Evolutionary conservation across 2,329 filamentous ascomycete species (phyloP), one percentile per base, ranked within the genome.

Genomic region (Neopestalotiopsis sp.): DNA sequence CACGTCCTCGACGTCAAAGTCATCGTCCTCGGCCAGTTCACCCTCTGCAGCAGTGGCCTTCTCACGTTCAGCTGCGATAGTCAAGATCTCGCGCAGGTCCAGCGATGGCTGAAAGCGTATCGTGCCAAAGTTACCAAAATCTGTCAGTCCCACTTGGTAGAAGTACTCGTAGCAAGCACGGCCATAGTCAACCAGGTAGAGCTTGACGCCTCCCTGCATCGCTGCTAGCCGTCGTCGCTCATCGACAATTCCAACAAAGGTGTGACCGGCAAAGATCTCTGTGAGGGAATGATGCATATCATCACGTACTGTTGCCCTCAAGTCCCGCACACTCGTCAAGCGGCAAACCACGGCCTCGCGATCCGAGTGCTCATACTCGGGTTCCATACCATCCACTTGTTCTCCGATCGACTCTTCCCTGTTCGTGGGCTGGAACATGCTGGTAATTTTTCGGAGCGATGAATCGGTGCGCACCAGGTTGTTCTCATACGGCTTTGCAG

Each of bases 111-210:
- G 88, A 75, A 99, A 94, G 12, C 89, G 90, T 69, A 99, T 94
- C 28, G 85, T 81, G 2, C 96, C 96, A 76, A 97, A 98, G 78
- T 99, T 99, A 1, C 92, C 94, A 81, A 99, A 99, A 77, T 99
- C 94, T 0, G 94, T 97, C 45, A 99, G 87, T 0, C 94, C 95
- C 24, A 98, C 83, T 81, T 99, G 96, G 82, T 99, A 99, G 79
- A 98, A 97, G 79, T 95, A 97, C 75, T 98, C 95, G 71, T 90
- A 92, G 78, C 90, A 93, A 1, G 93, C 84, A 78, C 95, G 90
- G 12, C 94, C 96, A 76, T 99, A 99, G 80, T 99, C 96, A 66
- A 99, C 86, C 28, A 99, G 88, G 79, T 93, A 98, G 7, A 99
- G 87, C 78, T 95, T 97, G 9, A 98, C 92, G 14, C 95, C 96